Conservation (phyloP, 257 asterid genomes). For the Lycium ferocissimum region DNA sequence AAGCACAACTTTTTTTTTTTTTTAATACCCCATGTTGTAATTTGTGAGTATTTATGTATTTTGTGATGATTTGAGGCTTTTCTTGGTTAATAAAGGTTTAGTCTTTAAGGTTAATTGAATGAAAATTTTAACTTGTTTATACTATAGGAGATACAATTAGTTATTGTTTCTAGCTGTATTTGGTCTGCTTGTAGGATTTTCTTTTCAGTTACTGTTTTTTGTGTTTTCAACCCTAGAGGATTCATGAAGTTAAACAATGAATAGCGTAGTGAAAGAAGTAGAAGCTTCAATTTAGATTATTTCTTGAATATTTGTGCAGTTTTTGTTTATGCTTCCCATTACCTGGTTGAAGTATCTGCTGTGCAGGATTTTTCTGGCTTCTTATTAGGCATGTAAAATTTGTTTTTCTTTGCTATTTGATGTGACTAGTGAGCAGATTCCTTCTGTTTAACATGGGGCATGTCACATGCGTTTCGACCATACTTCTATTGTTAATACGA, state of each 20-base stretch:
- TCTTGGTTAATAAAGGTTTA: neutral
- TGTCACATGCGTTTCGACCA: neutral
- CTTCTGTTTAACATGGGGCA: neutral
- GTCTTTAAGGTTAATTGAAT: neutral
- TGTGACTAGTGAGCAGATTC: neutral
- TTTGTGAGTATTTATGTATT: slow-evolving; percentile 25
- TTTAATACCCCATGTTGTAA: slow-evolving; percentile 15
- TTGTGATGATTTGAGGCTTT: neutral
- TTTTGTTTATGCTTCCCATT: neutral
- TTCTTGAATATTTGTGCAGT: slow-evolving; percentile 1
- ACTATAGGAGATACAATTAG: neutral
- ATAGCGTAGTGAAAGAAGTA: neutral
- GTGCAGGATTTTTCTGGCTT: neutral
- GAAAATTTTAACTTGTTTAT: neutral
- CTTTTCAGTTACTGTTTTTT: slow-evolving; percentile 18
- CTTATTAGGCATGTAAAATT: neutral
- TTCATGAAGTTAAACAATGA: neutral
- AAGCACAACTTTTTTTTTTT: slow-evolving; percentile 35
- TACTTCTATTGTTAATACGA: too few relatives aligned
- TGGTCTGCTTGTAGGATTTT: slow-evolving; percentile 18
- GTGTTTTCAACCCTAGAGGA: neutral
- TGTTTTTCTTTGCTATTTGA: neutral
- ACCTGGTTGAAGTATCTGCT: slow-evolving; percentile 1
- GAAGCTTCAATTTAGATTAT: neutral
- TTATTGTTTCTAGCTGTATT: neutral